Evolutionary conservation across 495 filamentous ascomycete species (phyloP).

Genomic region (Darksidea phi): DNA sequence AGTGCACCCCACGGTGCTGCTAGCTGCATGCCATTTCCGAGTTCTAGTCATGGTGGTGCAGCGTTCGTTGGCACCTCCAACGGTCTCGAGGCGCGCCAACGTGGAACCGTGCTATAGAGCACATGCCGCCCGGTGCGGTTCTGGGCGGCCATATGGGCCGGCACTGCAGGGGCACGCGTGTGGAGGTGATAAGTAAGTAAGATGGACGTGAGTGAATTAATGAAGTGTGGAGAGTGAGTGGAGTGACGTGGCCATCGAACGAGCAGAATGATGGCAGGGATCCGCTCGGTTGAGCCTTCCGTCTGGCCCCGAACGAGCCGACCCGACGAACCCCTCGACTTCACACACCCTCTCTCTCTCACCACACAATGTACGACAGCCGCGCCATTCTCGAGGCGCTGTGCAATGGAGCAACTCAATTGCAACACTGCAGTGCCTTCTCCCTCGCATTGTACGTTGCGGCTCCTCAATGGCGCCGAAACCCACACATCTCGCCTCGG

Average conservation of each 20-base stretch:
- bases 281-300: slow-evolving; percentile 12
- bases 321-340: background rate
- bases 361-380: slow-evolving; percentile 11
- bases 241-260: slow-evolving; percentile 20
- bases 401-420: background rate
- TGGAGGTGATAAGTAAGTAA: background rate
- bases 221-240: slow-evolving; percentile 8
- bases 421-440: background rate
- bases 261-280: background rate
- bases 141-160: slow-evolving; percentile 27
- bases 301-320: background rate
- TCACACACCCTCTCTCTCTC: background rate
- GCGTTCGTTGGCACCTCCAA: slow-evolving; percentile 5
- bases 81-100: slow-evolving; percentile 1
- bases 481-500: background rate
- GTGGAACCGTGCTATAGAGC: slow-evolving; percentile 1
- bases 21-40: background rate
- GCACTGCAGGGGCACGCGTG: slow-evolving; percentile 23
- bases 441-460: background rate
- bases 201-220: slow-evolving; percentile 2
- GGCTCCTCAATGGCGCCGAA: slow-evolving; percentile 1
- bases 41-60: slow-evolving; percentile 14
- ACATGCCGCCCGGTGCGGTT: slow-evolving; percentile 1
- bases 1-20: background rate
- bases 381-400: too few species aligned